Conservation (phyloP, 352 stramenopile genomes). For the Phytophthora ramorum region DNA sequence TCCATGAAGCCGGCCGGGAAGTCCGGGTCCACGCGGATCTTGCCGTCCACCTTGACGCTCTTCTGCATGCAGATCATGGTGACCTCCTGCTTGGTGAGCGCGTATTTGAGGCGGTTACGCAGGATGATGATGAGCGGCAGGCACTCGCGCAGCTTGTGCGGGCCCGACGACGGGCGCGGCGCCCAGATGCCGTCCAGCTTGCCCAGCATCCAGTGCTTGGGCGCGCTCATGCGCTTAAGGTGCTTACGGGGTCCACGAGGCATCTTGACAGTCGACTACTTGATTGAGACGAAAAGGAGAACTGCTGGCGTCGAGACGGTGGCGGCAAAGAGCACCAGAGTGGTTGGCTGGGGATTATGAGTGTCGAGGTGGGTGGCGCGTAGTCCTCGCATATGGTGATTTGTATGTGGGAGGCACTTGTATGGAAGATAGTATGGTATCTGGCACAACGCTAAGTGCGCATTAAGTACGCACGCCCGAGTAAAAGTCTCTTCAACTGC, state of each 20-base stretch:
- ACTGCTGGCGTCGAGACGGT: constrained; percentile 34
- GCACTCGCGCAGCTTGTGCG: constrained; percentile 99
- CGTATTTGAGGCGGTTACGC: constrained; percentile 99
- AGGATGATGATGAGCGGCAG: constrained; percentile 98
- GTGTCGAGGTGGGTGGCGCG: background rate
- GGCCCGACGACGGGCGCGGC: constrained; percentile 95
- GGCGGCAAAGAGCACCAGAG: background rate
- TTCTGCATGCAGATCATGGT: constrained; percentile 99
- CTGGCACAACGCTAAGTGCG: background rate
- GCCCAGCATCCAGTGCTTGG: constrained; percentile 92
- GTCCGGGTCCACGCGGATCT: constrained; percentile 97
- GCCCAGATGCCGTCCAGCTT: constrained; percentile 94
- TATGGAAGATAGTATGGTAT: constrained; percentile 2
- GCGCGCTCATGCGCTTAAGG: constrained; percentile 87
- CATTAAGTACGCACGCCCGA: background rate
- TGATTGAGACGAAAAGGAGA: constrained; percentile 64
- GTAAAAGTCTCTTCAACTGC: background rate
- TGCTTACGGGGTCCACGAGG: constrained; percentile 89
- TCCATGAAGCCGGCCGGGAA: constrained; percentile 99
- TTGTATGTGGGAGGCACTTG: constrained; percentile 13
- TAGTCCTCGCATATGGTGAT: constrained; percentile 13
- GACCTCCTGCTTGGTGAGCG: constrained; percentile 98
- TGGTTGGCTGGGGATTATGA: constrained; percentile 39
- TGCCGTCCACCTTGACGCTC: constrained; percentile 98
- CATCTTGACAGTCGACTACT: constrained; percentile 59